Evolutionary conservation across 805 yeast species (phyloP).

Genomic region (Metschnikowia lochheadii): DNA sequence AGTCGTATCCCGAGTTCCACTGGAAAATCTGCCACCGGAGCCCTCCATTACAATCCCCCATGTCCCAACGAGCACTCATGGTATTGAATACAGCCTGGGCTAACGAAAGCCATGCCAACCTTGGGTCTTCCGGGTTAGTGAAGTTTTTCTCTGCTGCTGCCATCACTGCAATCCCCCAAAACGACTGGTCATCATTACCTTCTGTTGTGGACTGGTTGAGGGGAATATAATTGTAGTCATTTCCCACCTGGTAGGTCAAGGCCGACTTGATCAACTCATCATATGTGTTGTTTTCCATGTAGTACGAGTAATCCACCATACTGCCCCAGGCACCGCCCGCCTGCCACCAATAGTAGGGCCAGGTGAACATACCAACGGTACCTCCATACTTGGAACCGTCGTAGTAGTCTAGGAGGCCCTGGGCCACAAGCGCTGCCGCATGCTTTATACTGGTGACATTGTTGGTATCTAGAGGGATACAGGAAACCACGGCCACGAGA

Average conservation of each 20-base stretch:
- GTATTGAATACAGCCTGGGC: constrained; percentile 90
- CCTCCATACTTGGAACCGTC: constrained; percentile 67
- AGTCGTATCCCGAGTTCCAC: constrained; percentile 93
- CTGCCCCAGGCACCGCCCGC: constrained; percentile 96
- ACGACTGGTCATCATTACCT: constrained; percentile 97
- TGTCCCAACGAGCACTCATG: constrained; percentile 88
- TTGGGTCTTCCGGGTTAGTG: constrained; percentile 60
- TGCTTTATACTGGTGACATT: constrained; percentile 43
- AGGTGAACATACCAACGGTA: constrained; percentile 78
- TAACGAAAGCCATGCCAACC: constrained; percentile 65
- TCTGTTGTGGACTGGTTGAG: constrained; percentile 85
- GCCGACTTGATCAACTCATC: constrained; percentile 57
- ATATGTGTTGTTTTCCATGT: constrained; percentile 66
- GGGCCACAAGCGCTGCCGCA: constrained; percentile 58
- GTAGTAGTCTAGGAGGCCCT: constrained; percentile 81
- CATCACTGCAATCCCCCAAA: constrained; percentile 94
- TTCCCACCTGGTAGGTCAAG: constrained; percentile 61
- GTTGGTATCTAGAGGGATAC: constrained; percentile 35
- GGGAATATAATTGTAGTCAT: constrained; percentile 76
- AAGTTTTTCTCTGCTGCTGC: constrained; percentile 89
- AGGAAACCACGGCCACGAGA: constrained; percentile 15
- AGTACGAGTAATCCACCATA: constrained; percentile 72
- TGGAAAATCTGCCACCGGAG: constrained; percentile 93
- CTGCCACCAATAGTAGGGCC: constrained; percentile 98
- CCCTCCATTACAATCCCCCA: constrained; percentile 73